Conservation (phyloP, 495 filamentous ascomycete genomes). For the Annulohypoxylon moriforme region DNA sequence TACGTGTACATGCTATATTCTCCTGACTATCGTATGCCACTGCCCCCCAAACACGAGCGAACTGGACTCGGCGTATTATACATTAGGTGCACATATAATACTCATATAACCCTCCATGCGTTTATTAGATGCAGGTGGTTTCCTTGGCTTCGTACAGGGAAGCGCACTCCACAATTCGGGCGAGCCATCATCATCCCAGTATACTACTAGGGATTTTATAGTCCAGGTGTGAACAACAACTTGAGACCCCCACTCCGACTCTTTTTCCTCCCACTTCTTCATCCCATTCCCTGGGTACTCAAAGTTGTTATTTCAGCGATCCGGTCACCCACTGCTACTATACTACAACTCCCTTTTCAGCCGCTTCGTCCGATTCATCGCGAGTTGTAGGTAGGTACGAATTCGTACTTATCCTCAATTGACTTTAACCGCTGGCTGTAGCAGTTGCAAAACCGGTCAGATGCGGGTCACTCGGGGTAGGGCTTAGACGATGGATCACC, state of each 20-base stretch:
- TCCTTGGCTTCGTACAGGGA: constrained; percentile 38
- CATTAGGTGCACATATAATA: neutral
- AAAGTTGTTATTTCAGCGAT: constrained; percentile 38
- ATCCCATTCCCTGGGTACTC: constrained; percentile 36
- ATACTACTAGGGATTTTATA: neutral
- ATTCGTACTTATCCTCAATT: constrained; percentile 20
- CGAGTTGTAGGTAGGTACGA: neutral
- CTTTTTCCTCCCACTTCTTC: constrained; percentile 29
- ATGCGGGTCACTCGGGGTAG: constrained; percentile 19
- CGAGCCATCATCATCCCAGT: constrained; percentile 25
- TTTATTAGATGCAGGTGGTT: constrained; percentile 44
- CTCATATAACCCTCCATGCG: constrained; percentile 36
- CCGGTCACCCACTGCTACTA: constrained; percentile 19
- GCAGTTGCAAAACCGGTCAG: constrained; percentile 24
- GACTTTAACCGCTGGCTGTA: constrained; percentile 36
- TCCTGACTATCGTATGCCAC: constrained; percentile 16
- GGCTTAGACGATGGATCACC: constrained; percentile 13
- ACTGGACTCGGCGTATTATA: constrained; percentile 14
- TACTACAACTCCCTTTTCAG: constrained; percentile 38
- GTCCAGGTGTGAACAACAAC: neutral
- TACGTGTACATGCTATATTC: constrained; percentile 29
- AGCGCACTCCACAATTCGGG: constrained; percentile 40
- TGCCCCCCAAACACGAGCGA: constrained; percentile 6
- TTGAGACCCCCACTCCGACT: constrained; percentile 32
- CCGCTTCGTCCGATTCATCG: constrained; percentile 41